Conservation (phyloP, 495 filamentous ascomycete species). For the Aspergillus ellipticus region DNA sequence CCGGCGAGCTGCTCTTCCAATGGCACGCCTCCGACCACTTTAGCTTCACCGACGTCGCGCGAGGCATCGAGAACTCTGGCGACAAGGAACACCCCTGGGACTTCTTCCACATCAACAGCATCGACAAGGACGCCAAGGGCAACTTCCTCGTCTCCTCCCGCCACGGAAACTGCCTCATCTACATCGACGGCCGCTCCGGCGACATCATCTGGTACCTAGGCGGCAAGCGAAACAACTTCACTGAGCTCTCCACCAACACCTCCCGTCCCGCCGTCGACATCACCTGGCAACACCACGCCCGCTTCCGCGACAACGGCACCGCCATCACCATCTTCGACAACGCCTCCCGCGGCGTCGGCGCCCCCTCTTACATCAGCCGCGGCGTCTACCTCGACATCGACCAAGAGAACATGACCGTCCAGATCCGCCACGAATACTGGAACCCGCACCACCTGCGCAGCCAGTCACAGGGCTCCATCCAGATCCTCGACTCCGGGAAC, state of each 20-base stretch:
- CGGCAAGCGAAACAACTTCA: conserved; percentile 41
- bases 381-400: conserved; percentile 45
- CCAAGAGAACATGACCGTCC: conserved; percentile 33
- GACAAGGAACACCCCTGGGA: conserved; percentile 35
- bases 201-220: conserved; percentile 41
- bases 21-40: conserved; percentile 42
- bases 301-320: conserved; percentile 25
- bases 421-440: conserved; percentile 33
- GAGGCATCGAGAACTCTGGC: conserved; percentile 20
- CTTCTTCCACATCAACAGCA: conserved; percentile 47
- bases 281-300: conserved; percentile 39
- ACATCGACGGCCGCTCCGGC: conserved; percentile 31
- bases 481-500: conserved; percentile 43
- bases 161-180: conserved; percentile 34
- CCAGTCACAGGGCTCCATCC: conserved; percentile 45
- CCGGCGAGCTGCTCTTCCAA: conserved; percentile 37
- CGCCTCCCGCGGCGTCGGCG: conserved; percentile 20
- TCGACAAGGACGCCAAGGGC: conserved; percentile 38
- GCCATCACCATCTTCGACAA: conserved; percentile 40
- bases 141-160: conserved; percentile 45
- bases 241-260: conserved; percentile 31
- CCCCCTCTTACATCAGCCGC: conserved; percentile 24
- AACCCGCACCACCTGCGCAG: conserved; percentile 29
- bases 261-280: conserved; percentile 35
- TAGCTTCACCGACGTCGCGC: conserved; percentile 24